phyloP scores from a whole-genome alignment of 345 rosid species.

The Lepidium africanum region DNA sequence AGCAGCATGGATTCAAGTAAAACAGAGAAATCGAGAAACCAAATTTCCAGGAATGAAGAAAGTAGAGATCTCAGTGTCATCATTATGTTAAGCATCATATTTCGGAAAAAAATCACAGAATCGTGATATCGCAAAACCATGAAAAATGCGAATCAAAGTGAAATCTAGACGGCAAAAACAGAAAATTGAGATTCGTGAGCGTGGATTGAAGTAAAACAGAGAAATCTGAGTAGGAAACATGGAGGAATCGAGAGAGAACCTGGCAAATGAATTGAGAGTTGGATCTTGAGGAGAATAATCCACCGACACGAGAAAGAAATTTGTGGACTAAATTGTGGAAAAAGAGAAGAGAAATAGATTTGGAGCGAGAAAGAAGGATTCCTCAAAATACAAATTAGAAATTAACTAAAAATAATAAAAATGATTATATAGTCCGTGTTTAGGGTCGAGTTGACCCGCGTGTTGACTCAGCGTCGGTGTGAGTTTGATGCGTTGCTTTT shows the following conservation, averaged over 20 bases:
- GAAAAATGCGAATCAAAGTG: not conserved
- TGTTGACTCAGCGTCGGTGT: slow-evolving; percentile 16
- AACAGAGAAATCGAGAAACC: not conserved
- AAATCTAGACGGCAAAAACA: not conserved
- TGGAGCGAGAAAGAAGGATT: slow-evolving; percentile 4
- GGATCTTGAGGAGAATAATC: not conserved
- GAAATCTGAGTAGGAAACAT: not conserved
- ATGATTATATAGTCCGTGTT: not conserved
- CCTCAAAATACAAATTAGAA: not conserved
- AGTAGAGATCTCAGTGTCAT: not conserved
- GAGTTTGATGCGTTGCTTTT: slow-evolving; percentile 1
- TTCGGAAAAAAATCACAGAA: not conserved
- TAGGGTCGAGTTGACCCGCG: slow-evolving; percentile 5
- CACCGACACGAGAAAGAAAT: not conserved
- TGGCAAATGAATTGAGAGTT: not conserved
- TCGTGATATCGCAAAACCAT: not conserved
- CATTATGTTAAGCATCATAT: not conserved
- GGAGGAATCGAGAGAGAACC: not conserved
- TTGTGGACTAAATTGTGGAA: slow-evolving; percentile 6
- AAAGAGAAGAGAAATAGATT: not conserved
- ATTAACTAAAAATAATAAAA: not conserved
- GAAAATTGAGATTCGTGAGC: not conserved
- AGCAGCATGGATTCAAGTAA: not conserved
- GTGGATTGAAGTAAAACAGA: no score
- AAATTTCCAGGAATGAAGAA: not conserved